These are phyloP conservation scores for Trichoderma lentiforme DNA, from an alignment of 2,329 filamentous ascomycete species.

Conservation along the genomic window DNA sequence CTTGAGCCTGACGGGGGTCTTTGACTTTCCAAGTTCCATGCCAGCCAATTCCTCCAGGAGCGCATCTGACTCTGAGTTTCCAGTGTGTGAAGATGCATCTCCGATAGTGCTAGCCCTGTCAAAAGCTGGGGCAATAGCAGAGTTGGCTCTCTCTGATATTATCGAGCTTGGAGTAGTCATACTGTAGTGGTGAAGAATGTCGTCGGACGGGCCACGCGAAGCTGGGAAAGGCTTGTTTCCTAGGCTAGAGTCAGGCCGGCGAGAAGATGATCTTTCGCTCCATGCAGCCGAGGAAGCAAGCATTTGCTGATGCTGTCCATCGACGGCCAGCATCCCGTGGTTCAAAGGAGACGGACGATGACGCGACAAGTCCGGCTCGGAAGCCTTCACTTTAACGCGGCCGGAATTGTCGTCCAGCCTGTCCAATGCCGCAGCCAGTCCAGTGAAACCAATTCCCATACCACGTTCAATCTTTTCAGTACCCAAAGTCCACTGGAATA, in stretches of 20 bases:
- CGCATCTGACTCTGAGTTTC: neutral
- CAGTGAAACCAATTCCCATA: constrained; percentile 64
- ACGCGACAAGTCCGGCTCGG: neutral
- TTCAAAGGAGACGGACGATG: neutral
- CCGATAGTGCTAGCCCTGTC: constrained; percentile 12
- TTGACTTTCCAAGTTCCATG: constrained; percentile 1
- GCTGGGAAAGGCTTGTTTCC: neutral
- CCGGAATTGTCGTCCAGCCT: constrained; percentile 27
- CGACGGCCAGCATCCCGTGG: neutral
- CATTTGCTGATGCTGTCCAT: neutral
- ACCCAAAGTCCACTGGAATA: constrained; percentile 64
- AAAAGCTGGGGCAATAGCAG: neutral
- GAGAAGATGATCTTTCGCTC: constrained; percentile 9
- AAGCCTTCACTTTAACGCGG: neutral
- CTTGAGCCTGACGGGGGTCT: constrained; percentile 35
- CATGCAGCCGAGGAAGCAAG: neutral
- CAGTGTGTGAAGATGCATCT: neutral
- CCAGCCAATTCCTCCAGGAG: constrained; percentile 8
- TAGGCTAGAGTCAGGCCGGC: constrained; percentile 4
- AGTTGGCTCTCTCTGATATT: neutral
- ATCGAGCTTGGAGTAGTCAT: constrained; percentile 1
- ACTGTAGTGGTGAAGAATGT: constrained; percentile 3
- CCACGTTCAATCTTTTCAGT: constrained; percentile 56
- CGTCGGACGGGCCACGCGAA: neutral
- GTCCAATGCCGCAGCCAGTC: constrained; percentile 62